Base-by-base conservation (phyloP, 495 filamentous ascomycete species). In the Xylaria nigripes region DNA sequence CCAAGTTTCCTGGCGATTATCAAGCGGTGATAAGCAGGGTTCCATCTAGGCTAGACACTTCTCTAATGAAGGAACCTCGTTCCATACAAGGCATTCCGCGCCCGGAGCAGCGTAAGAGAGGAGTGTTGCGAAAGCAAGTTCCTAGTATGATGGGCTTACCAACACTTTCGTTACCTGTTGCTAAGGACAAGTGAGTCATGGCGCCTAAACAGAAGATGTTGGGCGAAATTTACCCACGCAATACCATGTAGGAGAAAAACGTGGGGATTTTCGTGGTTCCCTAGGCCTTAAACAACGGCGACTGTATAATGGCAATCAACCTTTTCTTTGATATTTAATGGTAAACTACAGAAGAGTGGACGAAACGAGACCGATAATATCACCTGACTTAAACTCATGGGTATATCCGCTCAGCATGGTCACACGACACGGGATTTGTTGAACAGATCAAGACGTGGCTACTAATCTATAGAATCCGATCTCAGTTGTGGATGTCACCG, bases 61-160 rank as follows among this genome's bases (percentile, higher is more conserved):
- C 82, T 10, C 72, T 96, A 44, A 95, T 98, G 90, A 85, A 86
- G 67, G 93, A 96, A 65, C 86, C 86, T 50, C 77, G 86, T 61
- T 81, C 85, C 57, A 84, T 89, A 40, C 84, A 86, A 64, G 86
- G 86, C 21, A 79, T 86, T 10, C 86, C 86, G 34, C 76, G 84
- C 47, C 81, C 85, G 1, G 80, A 83, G 45, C 78, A 80, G 61
- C 75, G 78, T 44, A 79, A 73, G 10, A 81, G 72, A 58, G 83
- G 82, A 13, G 64, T 81, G 5, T 60, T 72, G 10, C 72, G 86
- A 57, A 90, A 90, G 69, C 85, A 87, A 48, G 80, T 90, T 22
- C 83, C 86, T 5, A 89, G 85, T 64, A 80, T 88, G 69, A 60
- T 84, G 43, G 53, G 53, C 0, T 34, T 55, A 55, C 53, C 53